Evolutionary conservation across 106 monocot species (phyloP).

Genomic region (Dioscorea dumetorum): DNA sequence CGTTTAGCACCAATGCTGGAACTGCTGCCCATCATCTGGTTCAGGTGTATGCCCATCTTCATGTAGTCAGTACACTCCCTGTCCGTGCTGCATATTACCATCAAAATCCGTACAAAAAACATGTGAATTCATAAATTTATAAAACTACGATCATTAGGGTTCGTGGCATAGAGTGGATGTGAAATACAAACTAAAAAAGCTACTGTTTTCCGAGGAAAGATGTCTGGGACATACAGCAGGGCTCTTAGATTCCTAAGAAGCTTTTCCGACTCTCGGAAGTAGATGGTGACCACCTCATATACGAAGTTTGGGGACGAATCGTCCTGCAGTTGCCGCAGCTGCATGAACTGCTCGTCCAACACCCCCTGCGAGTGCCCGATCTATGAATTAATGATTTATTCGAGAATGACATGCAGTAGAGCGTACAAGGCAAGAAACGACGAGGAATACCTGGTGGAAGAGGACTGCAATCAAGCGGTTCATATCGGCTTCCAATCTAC

Average conservation of each 20-base stretch:
- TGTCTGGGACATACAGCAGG: conserved; percentile 15
- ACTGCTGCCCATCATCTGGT: conserved; percentile 46
- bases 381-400: no score
- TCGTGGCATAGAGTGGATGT: neutral
- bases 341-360: conserved; percentile 39
- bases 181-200: no score
- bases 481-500: conserved; percentile 26
- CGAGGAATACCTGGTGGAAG: conserved; percentile 26
- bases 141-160: no score
- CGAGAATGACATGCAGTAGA: no score
- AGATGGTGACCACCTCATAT: conserved; percentile 33
- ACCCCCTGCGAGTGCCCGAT: conserved; percentile 5
- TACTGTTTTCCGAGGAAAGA: no score
- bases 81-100: conserved; percentile 11
- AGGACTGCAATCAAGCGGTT: conserved; percentile 18
- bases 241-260: conserved; percentile 23
- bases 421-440: neutral
- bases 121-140: neutral
- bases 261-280: conserved; percentile 38
- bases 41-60: conserved; percentile 29
- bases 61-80: conserved; percentile 22
- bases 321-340: conserved; percentile 42
- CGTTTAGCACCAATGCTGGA: conserved; percentile 45
- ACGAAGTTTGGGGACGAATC: conserved; percentile 38
- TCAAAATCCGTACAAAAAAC: neutral